A percentile compares a stretch with the other conserved stretches of the same genome.
These are phyloP conservation scores for Collybia sordida DNA, from an alignment of 768 basidiomycete genomes.

Conservation along the genomic window DNA sequence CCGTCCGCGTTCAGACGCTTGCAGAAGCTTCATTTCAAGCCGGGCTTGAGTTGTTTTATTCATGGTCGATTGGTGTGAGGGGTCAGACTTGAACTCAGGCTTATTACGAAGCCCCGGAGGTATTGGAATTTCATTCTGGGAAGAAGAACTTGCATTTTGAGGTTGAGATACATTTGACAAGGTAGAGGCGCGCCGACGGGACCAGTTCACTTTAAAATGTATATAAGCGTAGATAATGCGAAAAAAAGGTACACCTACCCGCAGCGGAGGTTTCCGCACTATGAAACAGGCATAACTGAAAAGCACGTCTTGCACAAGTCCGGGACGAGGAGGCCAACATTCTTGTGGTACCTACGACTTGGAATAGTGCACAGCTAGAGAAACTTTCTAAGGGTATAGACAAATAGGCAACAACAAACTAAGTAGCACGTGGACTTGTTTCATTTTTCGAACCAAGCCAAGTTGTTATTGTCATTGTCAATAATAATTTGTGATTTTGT, in stretches of 20 bases:
- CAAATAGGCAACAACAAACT: constrained; percentile 8
- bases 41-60: constrained; percentile 21
- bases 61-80: constrained; percentile 11
- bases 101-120: too few relatives aligned
- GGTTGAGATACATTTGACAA: background rate
- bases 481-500: too few relatives aligned
- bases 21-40: constrained; percentile 33
- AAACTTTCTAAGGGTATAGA: constrained; percentile 12
- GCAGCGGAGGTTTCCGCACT: constrained; percentile 9
- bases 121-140: too few relatives aligned
- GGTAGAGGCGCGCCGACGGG: background rate
- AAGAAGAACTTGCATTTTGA: constrained; percentile 5
- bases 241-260: constrained; percentile 5
- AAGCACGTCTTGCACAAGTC: background rate
- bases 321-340: background rate
- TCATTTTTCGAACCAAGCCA: constrained; percentile 10
- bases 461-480: constrained; percentile 7
- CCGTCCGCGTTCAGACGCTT: constrained; percentile 32
- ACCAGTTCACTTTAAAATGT: background rate
- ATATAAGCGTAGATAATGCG: background rate
- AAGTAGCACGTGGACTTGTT: constrained; percentile 15
- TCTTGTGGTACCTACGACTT: too few relatives aligned
- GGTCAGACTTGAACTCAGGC: constrained; percentile 8
- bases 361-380: background rate
- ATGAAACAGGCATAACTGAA: constrained; percentile 12